Percentiles rank a stretch among this genome's conserved stretches.
Conservation (phyloP, 176 grass and related monocot genomes). For the Zizania latifolia region DNA sequence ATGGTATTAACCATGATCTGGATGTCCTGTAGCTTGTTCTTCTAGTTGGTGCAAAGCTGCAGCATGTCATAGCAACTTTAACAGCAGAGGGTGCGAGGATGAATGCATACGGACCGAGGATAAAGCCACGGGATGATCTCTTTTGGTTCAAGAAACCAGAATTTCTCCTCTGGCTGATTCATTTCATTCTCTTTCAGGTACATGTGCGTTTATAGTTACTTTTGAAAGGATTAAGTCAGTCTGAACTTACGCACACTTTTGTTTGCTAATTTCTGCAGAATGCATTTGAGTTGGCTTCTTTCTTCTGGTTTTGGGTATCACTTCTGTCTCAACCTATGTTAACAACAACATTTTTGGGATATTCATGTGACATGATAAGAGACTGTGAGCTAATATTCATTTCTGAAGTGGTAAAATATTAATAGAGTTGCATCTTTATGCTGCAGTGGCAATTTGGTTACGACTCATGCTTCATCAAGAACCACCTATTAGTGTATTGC, state of each 20-base stretch:
- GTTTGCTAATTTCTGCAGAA: slow-evolving; percentile 63
- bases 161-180: slow-evolving; percentile 78
- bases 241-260: neutral
- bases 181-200: slow-evolving; percentile 97
- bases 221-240: neutral
- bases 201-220: neutral
- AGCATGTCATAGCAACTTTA: slow-evolving; percentile 89
- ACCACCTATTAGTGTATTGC: slow-evolving; percentile 82
- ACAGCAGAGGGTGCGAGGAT: slow-evolving; percentile 78
- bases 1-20: slow-evolving; percentile 1
- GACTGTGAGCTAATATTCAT: neutral
- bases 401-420: neutral
- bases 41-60: slow-evolving; percentile 86
- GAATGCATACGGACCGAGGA: slow-evolving; percentile 51
- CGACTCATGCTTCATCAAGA: slow-evolving; percentile 91
- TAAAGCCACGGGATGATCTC: slow-evolving; percentile 80
- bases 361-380: neutral
- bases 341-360: neutral
- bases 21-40: slow-evolving; percentile 75
- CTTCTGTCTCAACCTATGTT: slow-evolving; percentile 3
- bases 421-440: slow-evolving; percentile 18
- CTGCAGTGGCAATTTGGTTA: slow-evolving; percentile 98
- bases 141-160: slow-evolving; percentile 99
- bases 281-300: slow-evolving; percentile 93
- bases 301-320: slow-evolving; percentile 99